Conservation (phyloP, 176 grass and related monocot species). For the Cenchrus fungigraminus region DNA sequence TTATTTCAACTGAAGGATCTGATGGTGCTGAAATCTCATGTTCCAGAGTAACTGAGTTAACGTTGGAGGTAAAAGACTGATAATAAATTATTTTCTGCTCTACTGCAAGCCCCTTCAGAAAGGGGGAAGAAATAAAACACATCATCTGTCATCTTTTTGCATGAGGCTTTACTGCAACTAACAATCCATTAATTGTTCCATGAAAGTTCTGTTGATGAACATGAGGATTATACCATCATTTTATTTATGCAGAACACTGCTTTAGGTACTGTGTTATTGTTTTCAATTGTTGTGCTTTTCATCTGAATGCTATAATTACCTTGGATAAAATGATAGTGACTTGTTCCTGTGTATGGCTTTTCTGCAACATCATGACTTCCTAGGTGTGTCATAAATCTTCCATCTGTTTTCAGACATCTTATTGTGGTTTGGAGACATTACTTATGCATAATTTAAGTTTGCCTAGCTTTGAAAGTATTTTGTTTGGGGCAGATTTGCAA, state of each 20-base stretch:
- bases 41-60: slow-evolving; percentile 55
- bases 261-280: neutral
- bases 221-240: too few species aligned
- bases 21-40: slow-evolving; percentile 39
- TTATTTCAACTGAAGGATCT: slow-evolving; percentile 57
- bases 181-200: too few species aligned
- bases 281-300: neutral
- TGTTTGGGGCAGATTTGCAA: neutral
- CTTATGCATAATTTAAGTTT: slow-evolving; percentile 4
- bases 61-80: slow-evolving; percentile 69
- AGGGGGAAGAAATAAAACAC: neutral
- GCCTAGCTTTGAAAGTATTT: neutral
- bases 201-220: too few species aligned
- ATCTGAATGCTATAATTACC: slow-evolving; percentile 1
- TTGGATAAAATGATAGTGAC: neutral
- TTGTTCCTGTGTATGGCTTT: neutral
- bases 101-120: slow-evolving; percentile 23
- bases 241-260: too few species aligned
- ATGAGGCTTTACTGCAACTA: slow-evolving; percentile 10
- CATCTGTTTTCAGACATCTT: slow-evolving; percentile 12
- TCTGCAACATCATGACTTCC: neutral
- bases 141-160: neutral
- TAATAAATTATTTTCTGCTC: slow-evolving; percentile 26
- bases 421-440: slow-evolving; percentile 11
- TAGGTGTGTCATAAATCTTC: slow-evolving; percentile 3